Percentiles rank a stretch among this genome's conserved stretches.
Evolutionary conservation across 1,284 basidiomycete species (phyloP).

Genomic region (Leccinum fallax): DNA sequence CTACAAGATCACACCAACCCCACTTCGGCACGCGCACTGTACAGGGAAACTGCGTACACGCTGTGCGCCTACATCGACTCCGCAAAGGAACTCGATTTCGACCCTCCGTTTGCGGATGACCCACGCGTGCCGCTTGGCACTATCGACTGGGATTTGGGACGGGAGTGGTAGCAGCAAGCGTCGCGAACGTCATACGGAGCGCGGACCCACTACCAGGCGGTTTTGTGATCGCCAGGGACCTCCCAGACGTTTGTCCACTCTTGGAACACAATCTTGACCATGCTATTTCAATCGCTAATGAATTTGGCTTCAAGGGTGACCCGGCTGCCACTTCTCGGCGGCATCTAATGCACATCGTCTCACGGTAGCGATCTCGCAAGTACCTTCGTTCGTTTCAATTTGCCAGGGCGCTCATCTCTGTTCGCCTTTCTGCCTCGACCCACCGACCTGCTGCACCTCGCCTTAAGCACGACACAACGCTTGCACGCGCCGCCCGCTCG

Average conservation of each 20-base stretch:
- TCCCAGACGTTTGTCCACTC: constrained; percentile 67
- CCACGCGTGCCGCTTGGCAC: constrained; percentile 17
- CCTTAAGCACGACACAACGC: no score
- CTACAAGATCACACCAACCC: constrained; percentile 1
- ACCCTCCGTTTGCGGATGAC: constrained; percentile 53
- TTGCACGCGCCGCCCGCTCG: no score
- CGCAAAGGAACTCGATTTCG: constrained; percentile 45
- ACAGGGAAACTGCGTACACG: constrained; percentile 74
- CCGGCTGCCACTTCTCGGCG: constrained; percentile 12
- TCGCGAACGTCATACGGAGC: constrained; percentile 39
- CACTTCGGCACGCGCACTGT: constrained; percentile 2
- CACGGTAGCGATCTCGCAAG: constrained; percentile 69
- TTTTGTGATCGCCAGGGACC: constrained; percentile 66
- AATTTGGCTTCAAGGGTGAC: constrained; percentile 36
- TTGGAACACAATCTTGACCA: constrained; percentile 53
- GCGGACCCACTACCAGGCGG: constrained; percentile 12
- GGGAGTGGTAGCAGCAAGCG: constrained; percentile 57
- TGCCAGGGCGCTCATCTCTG: background rate
- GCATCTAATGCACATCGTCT: constrained; percentile 62
- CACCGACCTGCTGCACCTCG: no score
- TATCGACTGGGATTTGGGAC: constrained; percentile 77
- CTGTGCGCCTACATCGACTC: constrained; percentile 58
- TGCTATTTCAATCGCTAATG: constrained; percentile 40
- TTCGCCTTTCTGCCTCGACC: no score
- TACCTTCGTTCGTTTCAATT: constrained; percentile 9